Base-by-base conservation (phyloP, 1,139 yeast species). In the Yarrowia galli region DNA sequence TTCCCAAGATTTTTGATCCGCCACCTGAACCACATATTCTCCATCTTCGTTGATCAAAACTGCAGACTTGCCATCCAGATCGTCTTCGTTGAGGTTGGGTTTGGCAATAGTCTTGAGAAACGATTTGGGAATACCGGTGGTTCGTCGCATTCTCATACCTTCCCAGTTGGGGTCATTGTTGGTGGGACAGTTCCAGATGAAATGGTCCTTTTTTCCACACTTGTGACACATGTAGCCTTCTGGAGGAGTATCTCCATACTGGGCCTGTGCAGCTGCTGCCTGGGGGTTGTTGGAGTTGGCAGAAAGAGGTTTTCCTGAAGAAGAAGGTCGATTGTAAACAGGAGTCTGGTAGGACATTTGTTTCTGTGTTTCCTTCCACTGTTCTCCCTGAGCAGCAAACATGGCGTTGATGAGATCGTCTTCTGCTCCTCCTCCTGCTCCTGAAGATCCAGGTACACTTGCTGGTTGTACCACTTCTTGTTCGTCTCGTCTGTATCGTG, bases 101-200 rank as follows among this genome's bases (percentile, higher is more conserved):
- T 88, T 87, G 65, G 88, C 90, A 15, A 91, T 88, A 0, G 97
- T 89, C 73, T 92, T 90, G 78, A 95, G 85, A 78, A 92, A 92
- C 56, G 96, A 89, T 77, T 90, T 89, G 6, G 99, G 99, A 75
- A 95, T 95, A 87, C 99, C 99, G 0, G 99, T 95, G 0, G 98
- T 93, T 74, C 97, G 85, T 75, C 92, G 88, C 65, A 95, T 89
- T 71, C 96, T 84, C 75, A 91, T 91, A 36, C 97, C 97, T 76
- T 95, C 98, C 84, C 92, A 92, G 73, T 87, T 90, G 6, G 98
- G 97, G 78, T 95, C 99, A 68, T 87, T 87, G 73, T 91, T 90
- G 2, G 97, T 92, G 0, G 99, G 99, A 80, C 99, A 95, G 73
- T 92, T 92, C 74, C 91, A 91, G 71, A 96, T 93, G 95, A 97